Conservation (phyloP, 257 asterid genomes). For the Phtheirospermum japonicum region DNA sequence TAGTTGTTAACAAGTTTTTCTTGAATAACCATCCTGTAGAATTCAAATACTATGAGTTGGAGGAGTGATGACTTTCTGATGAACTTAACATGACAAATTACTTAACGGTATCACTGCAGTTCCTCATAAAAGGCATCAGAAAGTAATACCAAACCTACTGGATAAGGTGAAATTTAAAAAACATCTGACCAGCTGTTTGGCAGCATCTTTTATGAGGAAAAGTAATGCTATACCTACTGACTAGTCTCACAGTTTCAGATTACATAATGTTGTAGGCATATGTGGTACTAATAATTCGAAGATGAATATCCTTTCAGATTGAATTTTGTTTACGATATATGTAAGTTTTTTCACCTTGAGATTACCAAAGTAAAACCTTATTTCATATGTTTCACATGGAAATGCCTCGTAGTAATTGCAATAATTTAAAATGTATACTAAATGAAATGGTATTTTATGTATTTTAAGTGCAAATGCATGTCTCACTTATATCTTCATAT, state of each 20-base stretch:
- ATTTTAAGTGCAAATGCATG: background rate
- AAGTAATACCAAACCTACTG: too few species aligned
- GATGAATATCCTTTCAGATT: slow-evolving; percentile 3
- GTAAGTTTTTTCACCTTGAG: background rate
- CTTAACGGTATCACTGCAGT: slow-evolving; percentile 11
- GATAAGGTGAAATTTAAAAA: slow-evolving; percentile 2
- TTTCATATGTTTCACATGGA: slow-evolving; percentile 16
- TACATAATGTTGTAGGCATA: slow-evolving; percentile 1
- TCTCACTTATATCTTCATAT: background rate
- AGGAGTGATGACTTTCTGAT: background rate
- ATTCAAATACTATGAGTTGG: background rate
- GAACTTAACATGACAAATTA: background rate
- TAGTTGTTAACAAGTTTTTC: too few species aligned
- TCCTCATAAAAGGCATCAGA: background rate
- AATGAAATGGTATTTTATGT: background rate
- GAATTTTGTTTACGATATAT: background rate
- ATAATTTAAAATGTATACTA: background rate
- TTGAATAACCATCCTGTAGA: background rate
- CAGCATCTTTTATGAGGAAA: background rate
- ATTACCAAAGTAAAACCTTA: background rate
- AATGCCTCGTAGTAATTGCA: background rate
- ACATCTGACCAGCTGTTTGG: background rate
- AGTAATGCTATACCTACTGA: background rate
- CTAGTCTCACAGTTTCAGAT: slow-evolving; percentile 1
- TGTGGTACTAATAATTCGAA: background rate